These are phyloP conservation scores for Dryadomyces sulphureus DNA, from an alignment of 2,329 filamentous ascomycete genomes.

Conservation along the genomic window DNA sequence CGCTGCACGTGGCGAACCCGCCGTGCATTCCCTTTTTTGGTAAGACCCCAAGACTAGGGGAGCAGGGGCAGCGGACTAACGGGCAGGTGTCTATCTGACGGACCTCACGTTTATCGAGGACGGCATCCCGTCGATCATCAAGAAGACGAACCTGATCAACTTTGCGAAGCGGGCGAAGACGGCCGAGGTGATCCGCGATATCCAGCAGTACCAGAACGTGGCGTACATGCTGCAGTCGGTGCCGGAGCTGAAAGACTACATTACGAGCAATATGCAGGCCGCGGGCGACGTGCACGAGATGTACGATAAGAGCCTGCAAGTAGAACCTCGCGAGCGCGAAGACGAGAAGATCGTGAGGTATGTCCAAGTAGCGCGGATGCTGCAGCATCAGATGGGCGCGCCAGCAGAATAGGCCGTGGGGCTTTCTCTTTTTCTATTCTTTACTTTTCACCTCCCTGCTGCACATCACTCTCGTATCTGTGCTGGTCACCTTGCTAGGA, in stretches of 20 bases:
- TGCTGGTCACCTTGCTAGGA: no score
- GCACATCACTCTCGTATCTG: no score
- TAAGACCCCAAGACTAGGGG: constrained; percentile 24
- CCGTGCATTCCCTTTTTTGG: constrained; percentile 98
- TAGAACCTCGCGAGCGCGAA: constrained; percentile 91
- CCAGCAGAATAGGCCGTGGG: background rate
- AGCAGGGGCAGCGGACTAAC: constrained; percentile 56
- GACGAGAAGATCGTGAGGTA: constrained; percentile 99
- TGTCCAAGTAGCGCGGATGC: constrained; percentile 4
- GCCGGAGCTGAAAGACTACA: constrained; percentile 88
- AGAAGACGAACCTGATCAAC: constrained; percentile 94
- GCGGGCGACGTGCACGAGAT: constrained; percentile 97
- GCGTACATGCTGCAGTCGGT: constrained; percentile 88
- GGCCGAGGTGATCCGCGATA: constrained; percentile 93
- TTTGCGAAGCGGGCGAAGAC: constrained; percentile 98
- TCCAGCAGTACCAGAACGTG: constrained; percentile 96
- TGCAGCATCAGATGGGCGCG: background rate
- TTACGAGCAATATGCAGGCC: constrained; percentile 87
- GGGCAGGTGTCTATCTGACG: constrained; percentile 77
- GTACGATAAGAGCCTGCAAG: constrained; percentile 91
- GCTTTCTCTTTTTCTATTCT: background rate
- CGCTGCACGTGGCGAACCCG: constrained; percentile 81
- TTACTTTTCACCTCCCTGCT: background rate
- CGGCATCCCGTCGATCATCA: constrained; percentile 89
- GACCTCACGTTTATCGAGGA: constrained; percentile 97